phyloP scores from a whole-genome alignment of 306 rosid species.

The Mucuna pruriens region DNA sequence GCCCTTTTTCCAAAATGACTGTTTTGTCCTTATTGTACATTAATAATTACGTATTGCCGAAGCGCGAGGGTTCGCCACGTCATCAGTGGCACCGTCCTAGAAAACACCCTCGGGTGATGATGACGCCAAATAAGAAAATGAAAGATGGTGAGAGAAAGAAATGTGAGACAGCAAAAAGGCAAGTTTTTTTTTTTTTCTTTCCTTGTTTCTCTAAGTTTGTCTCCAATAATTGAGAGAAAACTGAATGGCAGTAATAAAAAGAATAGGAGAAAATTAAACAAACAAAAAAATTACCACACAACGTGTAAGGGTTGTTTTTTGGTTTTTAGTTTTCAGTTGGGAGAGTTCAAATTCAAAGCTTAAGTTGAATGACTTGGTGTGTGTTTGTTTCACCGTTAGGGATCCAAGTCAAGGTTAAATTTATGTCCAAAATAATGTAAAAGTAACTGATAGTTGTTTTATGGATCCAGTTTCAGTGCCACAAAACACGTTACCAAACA shows the following conservation, averaged over 20 bases:
- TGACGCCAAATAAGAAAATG: conserved; percentile 28
- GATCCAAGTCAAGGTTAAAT: too few relatives aligned
- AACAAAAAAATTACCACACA: too few relatives aligned
- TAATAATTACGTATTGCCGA: neutral
- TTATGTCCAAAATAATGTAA: too few relatives aligned
- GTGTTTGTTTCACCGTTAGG: too few relatives aligned
- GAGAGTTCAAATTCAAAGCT: too few relatives aligned
- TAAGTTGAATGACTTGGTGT: too few relatives aligned
- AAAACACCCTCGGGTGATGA: conserved; percentile 6
- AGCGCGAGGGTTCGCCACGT: conserved; percentile 43
- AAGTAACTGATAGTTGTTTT: too few relatives aligned
- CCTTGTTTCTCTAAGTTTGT: conserved; percentile 15
- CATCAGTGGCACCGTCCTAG: conserved; percentile 43
- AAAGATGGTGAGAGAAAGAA: conserved; percentile 26
- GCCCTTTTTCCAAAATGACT: neutral
- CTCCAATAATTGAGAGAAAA: conserved; percentile 36
- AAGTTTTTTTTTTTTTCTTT: neutral
- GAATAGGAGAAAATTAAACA: neutral
- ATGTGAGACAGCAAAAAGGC: conserved; percentile 36
- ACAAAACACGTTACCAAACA: too few relatives aligned
- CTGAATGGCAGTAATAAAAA: neutral
- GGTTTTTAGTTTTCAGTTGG: too few relatives aligned
- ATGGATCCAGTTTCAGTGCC: too few relatives aligned
- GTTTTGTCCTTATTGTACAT: neutral
- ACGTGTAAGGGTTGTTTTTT: too few relatives aligned